Evolutionary conservation across 2,329 filamentous ascomycete species (phyloP).

Genomic region (Lachnellula hyalina): DNA sequence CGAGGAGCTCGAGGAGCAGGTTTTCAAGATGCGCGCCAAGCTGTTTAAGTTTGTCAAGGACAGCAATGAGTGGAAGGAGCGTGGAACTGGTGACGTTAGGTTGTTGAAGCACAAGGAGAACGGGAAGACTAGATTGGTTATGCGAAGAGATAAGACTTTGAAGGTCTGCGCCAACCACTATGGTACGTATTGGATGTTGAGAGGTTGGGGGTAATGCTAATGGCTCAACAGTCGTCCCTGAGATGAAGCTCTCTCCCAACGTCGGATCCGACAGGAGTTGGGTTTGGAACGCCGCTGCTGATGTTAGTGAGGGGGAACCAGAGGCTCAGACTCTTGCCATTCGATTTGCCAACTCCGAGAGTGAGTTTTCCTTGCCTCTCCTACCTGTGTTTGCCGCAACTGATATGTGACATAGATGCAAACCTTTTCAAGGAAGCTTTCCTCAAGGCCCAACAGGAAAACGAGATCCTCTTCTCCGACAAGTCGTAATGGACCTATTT

Average conservation of each 20-base stretch:
- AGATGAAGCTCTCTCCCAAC: conserved; percentile 98
- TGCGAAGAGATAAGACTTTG: conserved; percentile 98
- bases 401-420: conserved; percentile 59
- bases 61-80: conserved; percentile 96
- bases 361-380: conserved; percentile 49
- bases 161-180: conserved; percentile 99
- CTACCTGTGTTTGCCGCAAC: not conserved
- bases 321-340: conserved; percentile 96
- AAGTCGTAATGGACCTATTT: conserved; percentile 34
- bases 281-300: conserved; percentile 98
- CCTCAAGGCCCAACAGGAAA: conserved; percentile 94
- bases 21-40: conserved; percentile 99
- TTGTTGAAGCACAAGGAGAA: conserved; percentile 99
- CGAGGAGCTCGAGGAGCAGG: conserved; percentile 95
- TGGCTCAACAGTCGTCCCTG: conserved; percentile 68
- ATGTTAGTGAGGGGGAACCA: conserved; percentile 96
- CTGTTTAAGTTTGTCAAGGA: conserved; percentile 97
- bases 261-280: conserved; percentile 97
- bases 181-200: conserved; percentile 53
- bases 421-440: conserved; percentile 97
- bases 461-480: conserved; percentile 72
- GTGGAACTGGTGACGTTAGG: conserved; percentile 92
- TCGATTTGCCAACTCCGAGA: conserved; percentile 95
- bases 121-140: conserved; percentile 93
- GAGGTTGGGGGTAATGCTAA: conserved; percentile 11